These are phyloP conservation scores for Sabuloglossum arenarium DNA, from an alignment of 495 filamentous ascomycete species.

Conservation along the genomic window DNA sequence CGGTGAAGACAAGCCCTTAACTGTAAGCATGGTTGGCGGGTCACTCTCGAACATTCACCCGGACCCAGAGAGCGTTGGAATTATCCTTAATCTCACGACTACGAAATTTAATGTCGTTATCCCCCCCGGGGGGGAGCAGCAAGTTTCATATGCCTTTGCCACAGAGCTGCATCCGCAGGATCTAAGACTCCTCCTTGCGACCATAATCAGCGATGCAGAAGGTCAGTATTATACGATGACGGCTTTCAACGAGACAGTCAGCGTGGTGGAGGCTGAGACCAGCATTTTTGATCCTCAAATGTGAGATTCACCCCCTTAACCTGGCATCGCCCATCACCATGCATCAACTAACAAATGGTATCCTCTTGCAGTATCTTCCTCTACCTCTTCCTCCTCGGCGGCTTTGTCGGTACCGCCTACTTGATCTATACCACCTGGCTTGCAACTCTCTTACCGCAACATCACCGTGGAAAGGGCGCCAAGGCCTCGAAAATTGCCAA, in stretches of 20 bases:
- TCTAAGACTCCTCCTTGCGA: conserved; percentile 53
- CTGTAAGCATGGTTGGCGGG: conserved; percentile 59
- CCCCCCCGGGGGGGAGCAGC: conserved; percentile 55
- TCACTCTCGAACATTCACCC: conserved; percentile 40
- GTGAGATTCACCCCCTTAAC: conserved; percentile 29
- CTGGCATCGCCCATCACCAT: background rate
- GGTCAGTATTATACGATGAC: conserved; percentile 50
- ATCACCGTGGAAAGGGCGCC: conserved; percentile 43
- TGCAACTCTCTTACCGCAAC: conserved; percentile 87
- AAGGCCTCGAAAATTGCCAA: conserved; percentile 38
- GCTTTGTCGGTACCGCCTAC: conserved; percentile 62
- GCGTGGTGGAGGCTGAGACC: conserved; percentile 76
- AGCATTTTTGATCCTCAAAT: conserved; percentile 93
- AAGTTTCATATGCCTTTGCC: conserved; percentile 61
- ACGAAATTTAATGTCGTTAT: conserved; percentile 53
- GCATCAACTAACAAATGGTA: conserved; percentile 6
- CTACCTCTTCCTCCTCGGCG: conserved; percentile 71
- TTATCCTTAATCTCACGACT: conserved; percentile 70
- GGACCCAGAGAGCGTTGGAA: conserved; percentile 27
- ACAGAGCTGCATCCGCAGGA: conserved; percentile 91
- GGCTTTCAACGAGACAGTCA: conserved; percentile 73
- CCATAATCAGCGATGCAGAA: conserved; percentile 45
- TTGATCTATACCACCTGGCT: conserved; percentile 98
- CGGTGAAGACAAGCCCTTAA: conserved; percentile 55
- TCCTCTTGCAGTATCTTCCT: conserved; percentile 58